These are phyloP conservation scores for Rhododendron simsii DNA, from an alignment of 148 eudicot species.

Conservation along the genomic window DNA sequence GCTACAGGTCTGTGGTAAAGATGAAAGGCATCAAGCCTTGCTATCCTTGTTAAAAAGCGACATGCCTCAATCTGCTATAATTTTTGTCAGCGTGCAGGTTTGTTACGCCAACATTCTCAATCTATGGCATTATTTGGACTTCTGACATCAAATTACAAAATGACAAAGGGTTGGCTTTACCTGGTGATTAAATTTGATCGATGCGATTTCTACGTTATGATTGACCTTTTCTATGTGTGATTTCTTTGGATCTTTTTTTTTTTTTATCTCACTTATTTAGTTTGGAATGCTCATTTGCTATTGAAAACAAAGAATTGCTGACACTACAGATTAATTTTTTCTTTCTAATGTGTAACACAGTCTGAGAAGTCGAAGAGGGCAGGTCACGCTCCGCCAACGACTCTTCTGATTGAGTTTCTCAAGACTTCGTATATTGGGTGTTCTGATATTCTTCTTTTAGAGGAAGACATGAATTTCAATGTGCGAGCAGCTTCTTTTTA, in stretches of 20 bases:
- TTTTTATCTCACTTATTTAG: neutral
- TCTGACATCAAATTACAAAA: neutral
- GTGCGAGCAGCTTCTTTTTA: conserved; percentile 64
- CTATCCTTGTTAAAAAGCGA: conserved; percentile 60
- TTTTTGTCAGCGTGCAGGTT: conserved; percentile 88
- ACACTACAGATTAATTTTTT: neutral
- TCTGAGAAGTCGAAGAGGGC: conserved; percentile 87
- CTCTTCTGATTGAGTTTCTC: conserved; percentile 53
- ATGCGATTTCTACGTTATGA: neutral
- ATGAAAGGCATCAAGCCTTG: conserved; percentile 52
- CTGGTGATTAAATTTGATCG: neutral
- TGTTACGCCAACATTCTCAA: conserved; percentile 17
- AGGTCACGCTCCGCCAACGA: conserved; percentile 61
- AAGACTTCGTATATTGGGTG: conserved; percentile 44
- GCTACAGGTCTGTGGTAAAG: conserved; percentile 55
- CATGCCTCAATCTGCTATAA: conserved; percentile 78
- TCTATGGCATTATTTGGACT: neutral
- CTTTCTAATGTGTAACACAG: conserved; percentile 26
- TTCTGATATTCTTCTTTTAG: conserved; percentile 62
- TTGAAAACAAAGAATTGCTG: neutral
- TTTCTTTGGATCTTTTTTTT: neutral
- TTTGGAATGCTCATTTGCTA: neutral
- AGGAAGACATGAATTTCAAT: conserved; percentile 84
- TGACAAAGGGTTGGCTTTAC: neutral
- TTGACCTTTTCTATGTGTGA: neutral